These are phyloP conservation scores for Crithidia bombi DNA, from an alignment of 208 protist genomes.

Conservation along the genomic window DNA sequence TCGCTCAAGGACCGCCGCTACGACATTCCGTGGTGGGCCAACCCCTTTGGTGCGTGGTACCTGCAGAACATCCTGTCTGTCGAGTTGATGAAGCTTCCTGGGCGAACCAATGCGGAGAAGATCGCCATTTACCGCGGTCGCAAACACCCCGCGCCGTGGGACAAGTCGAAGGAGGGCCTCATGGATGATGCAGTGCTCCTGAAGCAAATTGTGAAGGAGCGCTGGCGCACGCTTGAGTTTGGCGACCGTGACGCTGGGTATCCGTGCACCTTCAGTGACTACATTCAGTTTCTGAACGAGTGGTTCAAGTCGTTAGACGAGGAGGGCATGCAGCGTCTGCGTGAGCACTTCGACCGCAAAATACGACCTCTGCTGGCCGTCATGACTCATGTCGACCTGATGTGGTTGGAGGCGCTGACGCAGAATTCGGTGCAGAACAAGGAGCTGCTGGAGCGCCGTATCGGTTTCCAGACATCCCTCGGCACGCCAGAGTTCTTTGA, in stretches of 20 bases:
- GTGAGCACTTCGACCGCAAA: conserved; percentile 93
- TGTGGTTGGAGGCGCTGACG: conserved; percentile 92
- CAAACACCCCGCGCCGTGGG: conserved; percentile 47
- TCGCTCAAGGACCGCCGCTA: conserved; percentile 92
- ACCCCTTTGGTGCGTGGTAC: conserved; percentile 94
- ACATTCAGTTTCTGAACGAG: conserved; percentile 94
- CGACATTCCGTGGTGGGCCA: conserved; percentile 94
- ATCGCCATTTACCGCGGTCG: conserved; percentile 86
- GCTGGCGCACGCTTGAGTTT: conserved; percentile 92
- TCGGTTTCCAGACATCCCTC: conserved; percentile 91
- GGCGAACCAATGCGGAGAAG: conserved; percentile 90
- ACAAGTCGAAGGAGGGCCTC: conserved; percentile 61
- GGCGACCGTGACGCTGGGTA: conserved; percentile 88
- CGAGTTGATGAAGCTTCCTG: conserved; percentile 88
- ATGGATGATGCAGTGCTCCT: conserved; percentile 86
- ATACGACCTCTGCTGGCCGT: conserved; percentile 92
- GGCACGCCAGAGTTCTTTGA: conserved; percentile 94
- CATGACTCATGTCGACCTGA: conserved; percentile 91
- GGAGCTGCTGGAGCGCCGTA: conserved; percentile 85
- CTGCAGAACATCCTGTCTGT: conserved; percentile 92
- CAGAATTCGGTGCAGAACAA: conserved; percentile 91
- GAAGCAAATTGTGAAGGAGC: conserved; percentile 88
- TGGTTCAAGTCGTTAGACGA: conserved; percentile 94
- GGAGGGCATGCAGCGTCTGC: conserved; percentile 89
- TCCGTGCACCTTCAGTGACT: conserved; percentile 92